Evolutionary conservation across 1,139 yeast species (phyloP).

Genomic region (Suhomyces taliae): DNA sequence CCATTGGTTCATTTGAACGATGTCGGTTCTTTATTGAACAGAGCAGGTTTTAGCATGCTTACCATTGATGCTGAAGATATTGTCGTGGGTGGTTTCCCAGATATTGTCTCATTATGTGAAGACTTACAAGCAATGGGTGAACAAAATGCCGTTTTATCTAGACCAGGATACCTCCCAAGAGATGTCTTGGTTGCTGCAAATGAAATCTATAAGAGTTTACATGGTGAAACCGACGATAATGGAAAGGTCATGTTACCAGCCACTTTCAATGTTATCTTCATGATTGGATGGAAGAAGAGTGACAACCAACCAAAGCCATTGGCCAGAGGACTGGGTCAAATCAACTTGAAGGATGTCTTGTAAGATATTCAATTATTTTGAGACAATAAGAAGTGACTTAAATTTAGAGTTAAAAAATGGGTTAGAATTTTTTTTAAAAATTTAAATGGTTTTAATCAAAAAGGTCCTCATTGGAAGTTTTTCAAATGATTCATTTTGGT

Average conservation of each 20-base stretch:
- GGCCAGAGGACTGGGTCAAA: conserved; percentile 68
- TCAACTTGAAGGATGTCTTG: conserved; percentile 64
- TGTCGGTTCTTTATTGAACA: conserved; percentile 68
- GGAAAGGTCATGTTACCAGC: conserved; percentile 52
- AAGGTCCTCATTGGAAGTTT: too few species aligned
- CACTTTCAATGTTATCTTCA: conserved; percentile 72
- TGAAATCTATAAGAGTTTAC: conserved; percentile 69
- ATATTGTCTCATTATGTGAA: conserved; percentile 61
- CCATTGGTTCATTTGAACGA: conserved; percentile 81
- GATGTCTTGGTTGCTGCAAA: conserved; percentile 75
- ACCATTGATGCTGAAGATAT: conserved; percentile 87
- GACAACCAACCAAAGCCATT: conserved; percentile 70
- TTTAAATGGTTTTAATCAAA: too few species aligned
- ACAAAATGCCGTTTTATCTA: conserved; percentile 64
- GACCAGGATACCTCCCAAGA: conserved; percentile 56
- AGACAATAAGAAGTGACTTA: too few species aligned
- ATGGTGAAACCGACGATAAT: conserved; percentile 58
- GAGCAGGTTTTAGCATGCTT: conserved; percentile 75
- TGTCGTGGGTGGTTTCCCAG: conserved; percentile 77
- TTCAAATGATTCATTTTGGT: not conserved
- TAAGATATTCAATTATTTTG: not conserved
- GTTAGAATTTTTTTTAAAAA: too few species aligned
- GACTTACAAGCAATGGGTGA: conserved; percentile 87
- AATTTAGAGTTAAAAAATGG: too few species aligned
- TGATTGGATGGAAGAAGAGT: conserved; percentile 89